phyloP scores from a whole-genome alignment of 192 early-diverging fungal species.

The Gamsiella multidivaricata region DNA sequence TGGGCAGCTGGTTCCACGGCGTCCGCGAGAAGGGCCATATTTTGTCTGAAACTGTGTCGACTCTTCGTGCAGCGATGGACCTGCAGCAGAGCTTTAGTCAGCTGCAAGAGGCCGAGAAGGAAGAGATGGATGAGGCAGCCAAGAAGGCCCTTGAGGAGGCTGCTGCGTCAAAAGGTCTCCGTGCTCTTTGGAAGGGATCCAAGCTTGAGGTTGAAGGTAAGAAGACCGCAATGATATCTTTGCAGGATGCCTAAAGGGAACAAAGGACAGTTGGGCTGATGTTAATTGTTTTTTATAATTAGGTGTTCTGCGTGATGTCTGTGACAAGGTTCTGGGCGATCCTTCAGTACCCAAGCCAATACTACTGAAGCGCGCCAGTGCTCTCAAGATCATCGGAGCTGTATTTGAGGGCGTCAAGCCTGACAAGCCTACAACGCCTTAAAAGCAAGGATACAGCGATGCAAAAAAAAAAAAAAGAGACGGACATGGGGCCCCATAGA shows the following conservation, averaged over 20 bases:
- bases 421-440: conserved; percentile 56
- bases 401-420: conserved; percentile 80
- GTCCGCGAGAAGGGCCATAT: conserved; percentile 93
- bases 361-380: conserved; percentile 76
- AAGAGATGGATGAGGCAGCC: conserved; percentile 74
- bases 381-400: conserved; percentile 86
- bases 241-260: background rate
- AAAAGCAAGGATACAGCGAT: background rate
- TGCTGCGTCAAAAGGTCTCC: conserved; percentile 81
- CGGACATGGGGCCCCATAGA: background rate
- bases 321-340: conserved; percentile 86
- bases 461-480: background rate
- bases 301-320: conserved; percentile 90
- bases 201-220: conserved; percentile 92
- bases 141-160: conserved; percentile 74
- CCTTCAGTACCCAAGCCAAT: conserved; percentile 64
- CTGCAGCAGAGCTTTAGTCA: conserved; percentile 91
- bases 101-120: conserved; percentile 91
- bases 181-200: conserved; percentile 92
- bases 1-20: conserved; percentile 76
- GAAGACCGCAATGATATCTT: background rate
- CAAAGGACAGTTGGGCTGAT: background rate
- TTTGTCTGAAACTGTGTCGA: conserved; percentile 89
- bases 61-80: conserved; percentile 92
- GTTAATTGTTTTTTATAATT: background rate